These are phyloP conservation scores for Lactarius evosmus DNA, from an alignment of 768 basidiomycete species.

Conservation along the genomic window DNA sequence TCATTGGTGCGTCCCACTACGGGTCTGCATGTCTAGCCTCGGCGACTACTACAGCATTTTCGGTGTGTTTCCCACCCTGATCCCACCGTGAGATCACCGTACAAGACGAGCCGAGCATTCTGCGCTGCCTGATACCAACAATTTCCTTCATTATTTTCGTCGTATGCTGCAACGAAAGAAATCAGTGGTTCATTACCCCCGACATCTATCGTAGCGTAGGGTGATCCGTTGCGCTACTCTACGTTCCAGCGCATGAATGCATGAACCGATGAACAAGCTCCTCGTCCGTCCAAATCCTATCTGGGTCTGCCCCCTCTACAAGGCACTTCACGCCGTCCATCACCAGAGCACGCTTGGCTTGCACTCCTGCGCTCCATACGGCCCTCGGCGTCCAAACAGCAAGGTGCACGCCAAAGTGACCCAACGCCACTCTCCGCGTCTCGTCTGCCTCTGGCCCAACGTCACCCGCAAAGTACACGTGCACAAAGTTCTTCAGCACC, in stretches of 20 bases:
- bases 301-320: slow-evolving; percentile 27
- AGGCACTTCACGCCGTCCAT: slow-evolving; percentile 48
- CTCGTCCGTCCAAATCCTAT: slow-evolving; percentile 20
- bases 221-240: too few relatives aligned
- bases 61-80: background rate
- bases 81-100: background rate
- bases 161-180: background rate
- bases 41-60: background rate
- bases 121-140: background rate
- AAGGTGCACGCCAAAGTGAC: slow-evolving; percentile 56
- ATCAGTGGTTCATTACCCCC: background rate
- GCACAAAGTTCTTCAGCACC: slow-evolving; percentile 46
- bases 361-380: slow-evolving; percentile 45
- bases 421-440: slow-evolving; percentile 38
- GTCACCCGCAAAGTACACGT: slow-evolving; percentile 39
- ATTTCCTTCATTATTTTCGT: background rate
- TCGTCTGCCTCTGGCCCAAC: slow-evolving; percentile 31
- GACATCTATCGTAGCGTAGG: too few relatives aligned
- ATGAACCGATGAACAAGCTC: slow-evolving; percentile 13
- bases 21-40: background rate
- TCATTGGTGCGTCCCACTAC: background rate
- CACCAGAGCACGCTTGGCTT: slow-evolving; percentile 48
- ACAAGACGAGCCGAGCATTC: background rate
- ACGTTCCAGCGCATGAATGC: too few relatives aligned
- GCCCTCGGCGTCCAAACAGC: slow-evolving; percentile 49